Base-by-base conservation (phyloP, 345 rosid species). In the Clarkia xantiana region DNA sequence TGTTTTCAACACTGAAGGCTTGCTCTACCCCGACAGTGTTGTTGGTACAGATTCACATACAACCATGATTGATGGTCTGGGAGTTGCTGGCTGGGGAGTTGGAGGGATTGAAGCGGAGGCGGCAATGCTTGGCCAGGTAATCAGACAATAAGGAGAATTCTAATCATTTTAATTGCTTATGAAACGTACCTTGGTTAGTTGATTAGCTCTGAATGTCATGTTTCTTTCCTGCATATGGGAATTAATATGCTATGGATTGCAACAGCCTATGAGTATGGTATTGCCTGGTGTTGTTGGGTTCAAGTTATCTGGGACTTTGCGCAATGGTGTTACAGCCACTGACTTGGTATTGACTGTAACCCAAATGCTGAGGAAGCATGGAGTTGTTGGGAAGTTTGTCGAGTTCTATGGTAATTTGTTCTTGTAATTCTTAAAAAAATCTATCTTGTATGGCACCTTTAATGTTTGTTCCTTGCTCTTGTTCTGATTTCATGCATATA, bases 71-170 rank as follows among this genome's bases (percentile, higher is more conserved):
- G 98, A 91, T 76, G 98, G 98, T 47, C 52, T 91, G 53, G 98
- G 98, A 66, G 98, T 91, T 62, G 94, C 98, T 71, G 98, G 98
- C 52, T 91, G 96, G 98, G 98, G 98, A 57, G 98, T 91, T 62
- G 98, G 98, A 43, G 98, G 96, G 96, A n/a, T n/a, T n/a, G n/a
- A n/a, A n/a, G n/a, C n/a, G n/a, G n/a, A n/a, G n/a, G n/a, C n/a
- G n/a, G n/a, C n/a, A n/a, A n/a, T n/a, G n/a, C 96, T 86, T 64
- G 96, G 98, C 57, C 96, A 91, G 93, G 94, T 86, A 71, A 18
- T 41, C 23, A 1, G 10, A 40, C 7, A 22, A 23, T 36, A 39
- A 11, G 39, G 7, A 4, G 52, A 6, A 12, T 23, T 15, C 11
- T 12, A 25, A 22, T 11, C 25, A 1, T 47, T 4, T 47, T 11